These are phyloP conservation scores for Solanum medicagineum DNA, from an alignment of 257 asterid species.

Conservation along the genomic window DNA sequence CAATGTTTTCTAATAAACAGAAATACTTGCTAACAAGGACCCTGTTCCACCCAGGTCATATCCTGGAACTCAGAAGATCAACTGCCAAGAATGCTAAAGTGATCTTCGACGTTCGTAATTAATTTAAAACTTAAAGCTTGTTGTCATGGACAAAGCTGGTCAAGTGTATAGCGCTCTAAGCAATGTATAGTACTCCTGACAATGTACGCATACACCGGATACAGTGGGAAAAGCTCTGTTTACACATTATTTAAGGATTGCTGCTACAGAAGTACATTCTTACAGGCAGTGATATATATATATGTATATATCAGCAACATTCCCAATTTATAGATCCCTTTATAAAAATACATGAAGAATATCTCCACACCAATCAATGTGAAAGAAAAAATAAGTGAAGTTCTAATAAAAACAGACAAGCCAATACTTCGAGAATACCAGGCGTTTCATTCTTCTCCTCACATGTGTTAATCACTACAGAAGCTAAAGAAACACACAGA, in stretches of 20 bases:
- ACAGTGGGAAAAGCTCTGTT: not conserved
- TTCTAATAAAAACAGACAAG: not conserved
- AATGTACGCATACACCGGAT: not conserved
- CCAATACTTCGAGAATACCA: not conserved
- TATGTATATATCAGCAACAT: not conserved
- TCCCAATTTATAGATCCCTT: not conserved
- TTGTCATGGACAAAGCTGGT: not conserved
- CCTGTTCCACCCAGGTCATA: not conserved
- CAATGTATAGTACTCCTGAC: not conserved
- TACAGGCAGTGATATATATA: not conserved
- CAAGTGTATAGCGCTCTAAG: not conserved
- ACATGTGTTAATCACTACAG: not conserved
- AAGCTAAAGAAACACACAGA: not conserved
- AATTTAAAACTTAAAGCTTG: not conserved
- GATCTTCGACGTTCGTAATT: not conserved
- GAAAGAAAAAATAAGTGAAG: too few species aligned
- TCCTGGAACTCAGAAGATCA: not conserved
- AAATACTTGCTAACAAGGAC: not conserved
- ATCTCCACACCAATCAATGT: not conserved
- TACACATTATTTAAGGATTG: not conserved
- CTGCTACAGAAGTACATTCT: not conserved
- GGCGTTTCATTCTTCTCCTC: not conserved
- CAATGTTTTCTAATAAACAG: not conserved
- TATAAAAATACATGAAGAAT: not conserved
- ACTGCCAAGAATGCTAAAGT: not conserved